A percentile compares a stretch with the other conserved stretches of the same genome.
These are phyloP conservation scores for Podosphaera aphanis DNA, from an alignment of 2,329 filamentous ascomycete genomes.

Conservation along the genomic window DNA sequence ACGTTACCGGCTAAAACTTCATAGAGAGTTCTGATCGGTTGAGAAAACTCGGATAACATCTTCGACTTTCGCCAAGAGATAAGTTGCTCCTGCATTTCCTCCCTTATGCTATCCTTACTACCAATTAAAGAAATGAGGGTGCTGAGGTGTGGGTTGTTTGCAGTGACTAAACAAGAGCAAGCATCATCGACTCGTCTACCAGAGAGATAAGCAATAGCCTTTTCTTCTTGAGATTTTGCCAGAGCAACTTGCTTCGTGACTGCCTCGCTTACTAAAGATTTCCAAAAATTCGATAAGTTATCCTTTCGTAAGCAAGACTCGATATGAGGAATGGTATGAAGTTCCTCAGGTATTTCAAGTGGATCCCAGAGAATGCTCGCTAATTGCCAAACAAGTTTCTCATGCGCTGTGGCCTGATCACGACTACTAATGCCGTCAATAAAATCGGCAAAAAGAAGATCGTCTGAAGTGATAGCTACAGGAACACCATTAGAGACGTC, in stretches of 20 bases:
- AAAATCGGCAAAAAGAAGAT: conserved; percentile 26
- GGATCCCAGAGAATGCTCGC: conserved; percentile 71
- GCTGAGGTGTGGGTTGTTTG: conserved; percentile 61
- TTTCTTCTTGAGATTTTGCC: conserved; percentile 49
- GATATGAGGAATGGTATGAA: conserved; percentile 17
- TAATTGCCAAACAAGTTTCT: conserved; percentile 64
- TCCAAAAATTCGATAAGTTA: conserved; percentile 43
- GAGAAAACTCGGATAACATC: conserved; percentile 66
- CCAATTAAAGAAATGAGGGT: conserved; percentile 68
- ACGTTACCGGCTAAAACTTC: conserved; percentile 74
- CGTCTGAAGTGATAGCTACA: conserved; percentile 24
- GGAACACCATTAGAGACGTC: conserved; percentile 34
- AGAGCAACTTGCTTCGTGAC: conserved; percentile 30
- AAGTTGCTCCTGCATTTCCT: conserved; percentile 59
- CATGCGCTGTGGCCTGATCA: conserved; percentile 29
- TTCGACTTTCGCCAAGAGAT: conserved; percentile 65
- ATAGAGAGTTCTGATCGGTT: conserved; percentile 67
- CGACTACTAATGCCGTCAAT: conserved; percentile 19
- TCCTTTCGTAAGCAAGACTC: conserved; percentile 28
- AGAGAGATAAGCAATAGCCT: conserved; percentile 58
- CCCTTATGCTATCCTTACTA: conserved; percentile 41
- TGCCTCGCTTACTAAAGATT: conserved; percentile 37
- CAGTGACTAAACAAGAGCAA: conserved; percentile 53
- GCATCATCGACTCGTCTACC: conserved; percentile 62
- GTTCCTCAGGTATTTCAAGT: conserved; percentile 22